Evolutionary conservation across 2,329 filamentous ascomycete genomes (phyloP).

Genomic region (Trichoderma sp.): DNA sequence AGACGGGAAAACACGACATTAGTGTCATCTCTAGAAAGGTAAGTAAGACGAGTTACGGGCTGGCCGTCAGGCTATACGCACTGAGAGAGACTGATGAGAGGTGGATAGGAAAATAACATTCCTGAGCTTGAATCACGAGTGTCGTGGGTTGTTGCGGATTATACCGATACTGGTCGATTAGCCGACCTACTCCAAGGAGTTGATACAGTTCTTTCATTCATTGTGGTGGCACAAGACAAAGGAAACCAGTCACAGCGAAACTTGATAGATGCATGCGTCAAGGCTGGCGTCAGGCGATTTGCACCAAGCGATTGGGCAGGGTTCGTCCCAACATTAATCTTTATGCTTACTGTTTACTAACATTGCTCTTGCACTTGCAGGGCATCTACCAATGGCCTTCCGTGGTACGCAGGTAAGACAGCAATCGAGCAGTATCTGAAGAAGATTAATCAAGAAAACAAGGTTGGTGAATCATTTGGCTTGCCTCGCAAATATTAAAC

Average conservation of each 20-base stretch:
- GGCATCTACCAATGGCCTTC: constrained; percentile 35
- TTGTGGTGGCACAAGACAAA: constrained; percentile 36
- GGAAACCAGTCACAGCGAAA: constrained; percentile 36
- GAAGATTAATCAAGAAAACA: constrained; percentile 41
- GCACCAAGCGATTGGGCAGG: constrained; percentile 52
- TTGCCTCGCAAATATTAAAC: no score
- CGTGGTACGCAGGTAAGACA: constrained; percentile 53
- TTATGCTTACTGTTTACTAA: neutral
- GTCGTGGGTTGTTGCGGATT: constrained; percentile 45
- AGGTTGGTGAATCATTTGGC: neutral
- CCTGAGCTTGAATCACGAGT: constrained; percentile 29
- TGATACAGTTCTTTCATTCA: constrained; percentile 54
- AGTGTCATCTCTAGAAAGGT: constrained; percentile 50
- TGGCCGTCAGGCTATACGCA: neutral
- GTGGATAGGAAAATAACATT: neutral
- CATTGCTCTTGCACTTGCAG: neutral
- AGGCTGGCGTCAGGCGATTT: constrained; percentile 59
- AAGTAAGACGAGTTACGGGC: neutral
- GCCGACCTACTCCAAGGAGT: constrained; percentile 41
- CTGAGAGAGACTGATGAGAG: neutral
- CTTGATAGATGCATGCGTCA: constrained; percentile 56
- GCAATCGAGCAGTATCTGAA: constrained; percentile 48
- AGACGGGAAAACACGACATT: constrained; percentile 51
- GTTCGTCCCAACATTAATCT: neutral
- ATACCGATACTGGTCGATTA: constrained; percentile 37